Conservation (phyloP, 176 grass and related monocot species). For the Oryza punctata region DNA sequence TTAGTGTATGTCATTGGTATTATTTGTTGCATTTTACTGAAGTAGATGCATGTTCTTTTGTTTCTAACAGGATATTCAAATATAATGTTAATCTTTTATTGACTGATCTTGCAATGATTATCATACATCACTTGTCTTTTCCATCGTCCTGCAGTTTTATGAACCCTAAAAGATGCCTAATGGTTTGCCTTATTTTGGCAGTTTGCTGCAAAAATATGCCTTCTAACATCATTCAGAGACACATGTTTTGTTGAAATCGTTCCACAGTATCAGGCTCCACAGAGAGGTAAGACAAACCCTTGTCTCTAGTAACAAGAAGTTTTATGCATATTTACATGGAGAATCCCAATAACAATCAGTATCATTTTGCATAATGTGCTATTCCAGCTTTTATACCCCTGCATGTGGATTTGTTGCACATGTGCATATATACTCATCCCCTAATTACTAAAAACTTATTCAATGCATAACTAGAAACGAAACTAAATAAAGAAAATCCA, state of each 20-base stretch:
- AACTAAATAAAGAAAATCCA: conserved; percentile 21
- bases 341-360: background rate
- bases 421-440: background rate
- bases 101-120: background rate
- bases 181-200: conserved; percentile 54
- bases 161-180: conserved; percentile 3
- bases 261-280: conserved; percentile 84
- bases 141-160: background rate
- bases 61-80: background rate
- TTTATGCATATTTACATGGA: background rate
- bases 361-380: background rate
- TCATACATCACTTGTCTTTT: background rate
- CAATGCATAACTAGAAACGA: background rate
- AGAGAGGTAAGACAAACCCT: conserved; percentile 64
- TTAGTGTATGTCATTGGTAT: conserved; percentile 6
- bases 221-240: conserved; percentile 98
- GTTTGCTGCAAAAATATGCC: conserved; percentile 97
- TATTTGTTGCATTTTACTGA: background rate
- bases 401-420: background rate
- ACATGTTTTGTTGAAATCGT: conserved; percentile 95
- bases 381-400: conserved; percentile 10
- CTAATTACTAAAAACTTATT: background rate
- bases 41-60: background rate
- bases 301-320: background rate
- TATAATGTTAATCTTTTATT: background rate